A percentile compares a stretch with the other conserved stretches of the same genome.
phyloP scores from a whole-genome alignment of 2,329 filamentous ascomycete genomes.

The Ophioceras dolichostomum region DNA sequence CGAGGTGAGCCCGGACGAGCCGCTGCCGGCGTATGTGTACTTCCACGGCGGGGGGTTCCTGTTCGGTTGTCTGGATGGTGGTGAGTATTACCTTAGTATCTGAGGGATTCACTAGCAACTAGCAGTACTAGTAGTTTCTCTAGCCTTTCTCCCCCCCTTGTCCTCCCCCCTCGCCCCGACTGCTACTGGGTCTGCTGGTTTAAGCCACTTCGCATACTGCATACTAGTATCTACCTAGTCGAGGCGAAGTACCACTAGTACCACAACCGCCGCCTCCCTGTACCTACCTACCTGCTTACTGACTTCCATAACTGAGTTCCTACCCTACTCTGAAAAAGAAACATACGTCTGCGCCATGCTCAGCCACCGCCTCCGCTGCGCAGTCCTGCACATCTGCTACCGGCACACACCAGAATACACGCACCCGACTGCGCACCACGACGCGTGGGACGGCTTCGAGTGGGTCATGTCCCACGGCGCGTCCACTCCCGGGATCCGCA shows the following conservation, averaged over 20 bases:
- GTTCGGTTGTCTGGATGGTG: background rate
- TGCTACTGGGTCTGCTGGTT: constrained; percentile 37
- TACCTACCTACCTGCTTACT: too few relatives aligned
- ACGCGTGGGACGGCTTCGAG: constrained; percentile 35
- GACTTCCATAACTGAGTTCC: too few relatives aligned
- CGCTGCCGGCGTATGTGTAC: background rate
- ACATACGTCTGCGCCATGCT: background rate
- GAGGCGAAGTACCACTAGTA: too few relatives aligned
- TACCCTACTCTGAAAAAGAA: too few relatives aligned
- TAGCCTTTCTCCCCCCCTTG: constrained; percentile 3
- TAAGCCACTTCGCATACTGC: too few relatives aligned
- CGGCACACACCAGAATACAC: constrained; percentile 36
- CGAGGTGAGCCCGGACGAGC: constrained; percentile 3
- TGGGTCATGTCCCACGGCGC: constrained; percentile 31
- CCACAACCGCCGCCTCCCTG: constrained; percentile 27
- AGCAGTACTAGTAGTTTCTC: too few relatives aligned
- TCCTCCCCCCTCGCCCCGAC: constrained; percentile 36
- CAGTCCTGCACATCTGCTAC: constrained; percentile 38
- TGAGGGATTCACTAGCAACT: too few relatives aligned
- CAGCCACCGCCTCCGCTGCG: constrained; percentile 1
- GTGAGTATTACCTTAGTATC: background rate
- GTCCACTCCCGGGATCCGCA: constrained; percentile 19
- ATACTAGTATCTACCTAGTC: too few relatives aligned
- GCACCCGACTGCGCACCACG: constrained; percentile 33
- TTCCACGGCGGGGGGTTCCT: constrained; percentile 1